Evolutionary conservation across 495 filamentous ascomycete genomes (phyloP).

Genomic region (Annulohypoxylon stygium): DNA sequence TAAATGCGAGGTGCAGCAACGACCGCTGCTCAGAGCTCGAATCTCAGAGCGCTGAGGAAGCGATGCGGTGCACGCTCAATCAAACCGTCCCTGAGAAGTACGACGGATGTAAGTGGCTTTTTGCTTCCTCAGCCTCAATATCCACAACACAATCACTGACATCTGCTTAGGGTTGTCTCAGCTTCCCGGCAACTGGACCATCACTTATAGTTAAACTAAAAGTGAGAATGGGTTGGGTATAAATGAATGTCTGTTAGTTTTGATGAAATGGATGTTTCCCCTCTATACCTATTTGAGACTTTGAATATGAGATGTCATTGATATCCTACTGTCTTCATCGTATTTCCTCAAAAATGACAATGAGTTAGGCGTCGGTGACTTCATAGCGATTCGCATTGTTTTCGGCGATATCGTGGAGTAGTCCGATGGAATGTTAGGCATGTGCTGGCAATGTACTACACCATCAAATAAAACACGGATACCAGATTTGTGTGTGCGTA

Average conservation of each 20-base stretch:
- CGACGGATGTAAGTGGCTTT: conserved; percentile 58
- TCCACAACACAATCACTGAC: conserved; percentile 10
- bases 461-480: too few relatives aligned
- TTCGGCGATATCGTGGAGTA: not conserved
- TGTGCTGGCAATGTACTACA: too few relatives aligned
- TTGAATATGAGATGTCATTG: not conserved
- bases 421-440: not conserved
- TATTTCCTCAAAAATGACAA: not conserved
- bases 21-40: conserved; percentile 53
- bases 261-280: not conserved
- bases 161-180: conserved; percentile 37
- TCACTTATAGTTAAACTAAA: conserved; percentile 34
- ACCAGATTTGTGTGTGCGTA: too few relatives aligned
- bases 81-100: conserved; percentile 56
- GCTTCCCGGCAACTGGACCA: conserved; percentile 45
- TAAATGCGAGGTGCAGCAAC: conserved; percentile 58
- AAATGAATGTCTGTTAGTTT: not conserved
- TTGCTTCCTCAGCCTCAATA: not conserved
- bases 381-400: not conserved
- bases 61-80: conserved; percentile 56
- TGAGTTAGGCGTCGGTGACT: not conserved
- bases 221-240: not conserved
- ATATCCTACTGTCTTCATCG: not conserved
- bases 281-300: not conserved
- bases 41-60: conserved; percentile 53